Conservation (phyloP, 345 rosid genomes). For the Garcia nutans region DNA sequence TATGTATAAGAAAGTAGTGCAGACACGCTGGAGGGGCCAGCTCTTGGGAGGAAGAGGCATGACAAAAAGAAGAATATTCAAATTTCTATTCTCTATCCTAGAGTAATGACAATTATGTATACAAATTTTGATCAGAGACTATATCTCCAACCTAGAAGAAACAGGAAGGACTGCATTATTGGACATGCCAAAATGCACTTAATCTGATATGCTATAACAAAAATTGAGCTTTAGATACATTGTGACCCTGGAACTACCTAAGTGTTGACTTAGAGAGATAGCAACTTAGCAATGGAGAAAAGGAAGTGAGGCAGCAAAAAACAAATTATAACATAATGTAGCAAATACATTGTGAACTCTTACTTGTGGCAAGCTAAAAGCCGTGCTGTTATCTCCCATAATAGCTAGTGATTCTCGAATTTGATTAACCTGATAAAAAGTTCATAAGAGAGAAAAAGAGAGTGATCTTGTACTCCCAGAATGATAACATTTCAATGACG, state of each 20-base stretch:
- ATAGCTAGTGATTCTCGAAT: constrained; percentile 89
- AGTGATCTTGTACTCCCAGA: constrained; percentile 10
- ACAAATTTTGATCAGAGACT: background rate
- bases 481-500: constrained; percentile 11
- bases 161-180: background rate
- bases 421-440: constrained; percentile 67
- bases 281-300: background rate
- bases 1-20: background rate
- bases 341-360: constrained; percentile 23
- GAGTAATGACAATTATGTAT: background rate
- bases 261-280: background rate
- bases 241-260: background rate
- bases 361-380: constrained; percentile 98
- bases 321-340: background rate
- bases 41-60: background rate
- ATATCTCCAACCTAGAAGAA: too few relatives aligned
- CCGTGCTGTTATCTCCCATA: constrained; percentile 98
- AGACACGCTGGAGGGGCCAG: background rate
- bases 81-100: background rate
- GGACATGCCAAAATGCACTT: background rate
- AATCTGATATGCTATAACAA: background rate
- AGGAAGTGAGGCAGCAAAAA: background rate
- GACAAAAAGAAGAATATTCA: background rate
- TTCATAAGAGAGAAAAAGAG: background rate
- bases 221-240: background rate